Percentiles rank a stretch among this genome's conserved stretches.
phyloP scores from a whole-genome alignment of 306 rosid species.

The Gillenia trifoliata region DNA sequence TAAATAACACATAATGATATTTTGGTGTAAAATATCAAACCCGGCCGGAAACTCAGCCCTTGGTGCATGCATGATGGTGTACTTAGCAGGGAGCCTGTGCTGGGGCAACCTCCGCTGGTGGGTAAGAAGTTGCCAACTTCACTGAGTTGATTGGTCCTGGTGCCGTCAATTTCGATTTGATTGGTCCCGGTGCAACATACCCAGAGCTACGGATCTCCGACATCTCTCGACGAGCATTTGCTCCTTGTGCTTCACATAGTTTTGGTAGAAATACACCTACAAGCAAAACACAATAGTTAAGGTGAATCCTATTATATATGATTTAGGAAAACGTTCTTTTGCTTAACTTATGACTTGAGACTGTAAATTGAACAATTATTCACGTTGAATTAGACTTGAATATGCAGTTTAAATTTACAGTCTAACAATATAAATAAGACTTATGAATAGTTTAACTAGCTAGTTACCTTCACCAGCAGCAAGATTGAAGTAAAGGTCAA shows the following conservation, averaged over 20 bases:
- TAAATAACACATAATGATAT: neutral
- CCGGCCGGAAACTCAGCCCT: neutral
- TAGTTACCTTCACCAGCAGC: constrained; percentile 81
- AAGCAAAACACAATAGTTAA: too few species aligned
- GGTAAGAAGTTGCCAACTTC: neutral
- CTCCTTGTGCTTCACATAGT: constrained; percentile 58
- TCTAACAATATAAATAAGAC: neutral
- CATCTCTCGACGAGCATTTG: constrained; percentile 48
- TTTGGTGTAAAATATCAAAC: neutral
- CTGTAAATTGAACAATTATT: too few species aligned
- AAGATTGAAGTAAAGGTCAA: constrained; percentile 77
- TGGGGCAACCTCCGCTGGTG: neutral
- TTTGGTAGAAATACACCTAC: constrained; percentile 87
- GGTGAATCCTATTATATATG: neutral
- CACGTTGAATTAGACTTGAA: too few species aligned
- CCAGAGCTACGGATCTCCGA: constrained; percentile 74
- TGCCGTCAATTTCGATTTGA: constrained; percentile 9
- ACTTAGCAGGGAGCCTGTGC: neutral
- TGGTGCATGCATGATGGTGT: neutral
- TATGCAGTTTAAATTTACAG: neutral
- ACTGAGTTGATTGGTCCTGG: constrained; percentile 28
- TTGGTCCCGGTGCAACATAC: constrained; percentile 59
- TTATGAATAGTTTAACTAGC: too few species aligned
- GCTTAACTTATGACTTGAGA: too few species aligned
- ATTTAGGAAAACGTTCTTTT: too few species aligned